Conservation (phyloP, 2,329 filamentous ascomycete species). For the Fusarium begoniae region DNA sequence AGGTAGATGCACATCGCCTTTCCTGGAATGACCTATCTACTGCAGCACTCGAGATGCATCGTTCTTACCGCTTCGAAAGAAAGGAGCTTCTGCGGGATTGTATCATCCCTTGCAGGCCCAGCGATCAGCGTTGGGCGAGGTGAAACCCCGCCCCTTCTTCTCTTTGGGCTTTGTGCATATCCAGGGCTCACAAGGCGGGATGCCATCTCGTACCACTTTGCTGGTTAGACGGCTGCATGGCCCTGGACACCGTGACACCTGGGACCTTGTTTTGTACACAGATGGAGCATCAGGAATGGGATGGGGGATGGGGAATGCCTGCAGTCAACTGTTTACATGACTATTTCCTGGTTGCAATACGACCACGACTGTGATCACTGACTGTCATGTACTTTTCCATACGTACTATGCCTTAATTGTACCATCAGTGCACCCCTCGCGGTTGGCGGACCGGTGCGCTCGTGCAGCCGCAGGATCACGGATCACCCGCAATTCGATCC, state of each 20-base stretch:
- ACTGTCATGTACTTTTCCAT: not conserved
- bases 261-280: slow-evolving; percentile 2
- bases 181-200: slow-evolving; percentile 27
- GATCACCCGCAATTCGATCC: slow-evolving; percentile 44
- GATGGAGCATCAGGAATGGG: not conserved
- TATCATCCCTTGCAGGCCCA: slow-evolving; percentile 34
- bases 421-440: slow-evolving; percentile 21
- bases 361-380: not conserved
- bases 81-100: slow-evolving; percentile 17
- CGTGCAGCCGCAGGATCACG: slow-evolving; percentile 48
- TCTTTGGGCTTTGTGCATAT: slow-evolving; percentile 36
- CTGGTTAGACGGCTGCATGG: slow-evolving; percentile 31
- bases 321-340: not conserved
- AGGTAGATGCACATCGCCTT: slow-evolving; percentile 2
- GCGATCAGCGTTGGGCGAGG: slow-evolving; percentile 32
- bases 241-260: slow-evolving; percentile 11
- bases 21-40: slow-evolving; percentile 1
- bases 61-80: not conserved
- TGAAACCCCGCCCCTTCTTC: slow-evolving; percentile 35
- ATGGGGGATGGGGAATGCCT: not conserved
- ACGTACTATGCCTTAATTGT: not conserved
- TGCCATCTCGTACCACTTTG: slow-evolving; percentile 38
- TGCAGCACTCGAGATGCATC: slow-evolving; percentile 3
- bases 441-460: slow-evolving; percentile 49
- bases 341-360: slow-evolving; percentile 1